phyloP scores from a whole-genome alignment of 83 land plant genomes.

The Picea abies region DNA sequence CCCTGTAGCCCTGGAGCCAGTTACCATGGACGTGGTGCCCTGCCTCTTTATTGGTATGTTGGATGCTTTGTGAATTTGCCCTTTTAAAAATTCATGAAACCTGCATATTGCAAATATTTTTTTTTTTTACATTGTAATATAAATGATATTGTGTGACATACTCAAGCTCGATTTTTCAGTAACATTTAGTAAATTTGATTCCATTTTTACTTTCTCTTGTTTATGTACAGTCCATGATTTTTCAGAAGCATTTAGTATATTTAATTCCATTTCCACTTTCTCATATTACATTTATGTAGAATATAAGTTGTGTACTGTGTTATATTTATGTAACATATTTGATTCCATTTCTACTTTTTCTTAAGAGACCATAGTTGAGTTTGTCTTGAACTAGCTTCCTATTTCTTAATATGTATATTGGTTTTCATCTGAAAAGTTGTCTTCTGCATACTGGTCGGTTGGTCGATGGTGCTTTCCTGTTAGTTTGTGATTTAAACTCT shows the following conservation, averaged over 20 bases:
- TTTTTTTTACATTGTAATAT: background rate
- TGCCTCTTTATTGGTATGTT: slow-evolving; percentile 75
- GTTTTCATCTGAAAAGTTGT: no score
- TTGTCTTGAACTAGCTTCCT: background rate
- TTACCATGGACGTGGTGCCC: slow-evolving; percentile 81
- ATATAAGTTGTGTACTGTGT: no score
- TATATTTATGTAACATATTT: background rate
- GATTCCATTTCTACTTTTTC: background rate
- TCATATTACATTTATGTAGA: no score
- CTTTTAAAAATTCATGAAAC: background rate
- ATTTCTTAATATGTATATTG: no score
- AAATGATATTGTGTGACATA: background rate
- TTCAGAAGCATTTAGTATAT: no score
- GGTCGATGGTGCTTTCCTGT: no score
- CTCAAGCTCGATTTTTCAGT: background rate
- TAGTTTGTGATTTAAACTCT: no score
- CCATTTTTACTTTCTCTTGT: no score
- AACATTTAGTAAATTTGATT: background rate
- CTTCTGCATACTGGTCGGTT: no score
- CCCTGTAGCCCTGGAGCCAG: slow-evolving; percentile 68
- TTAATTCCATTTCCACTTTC: no score
- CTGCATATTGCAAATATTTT: background rate
- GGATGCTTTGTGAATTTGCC: background rate
- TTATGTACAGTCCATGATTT: no score
- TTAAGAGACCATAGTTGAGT: background rate